Evolutionary conservation across 768 basidiomycete species (phyloP).

Genomic region (Termitomyces sp.): DNA sequence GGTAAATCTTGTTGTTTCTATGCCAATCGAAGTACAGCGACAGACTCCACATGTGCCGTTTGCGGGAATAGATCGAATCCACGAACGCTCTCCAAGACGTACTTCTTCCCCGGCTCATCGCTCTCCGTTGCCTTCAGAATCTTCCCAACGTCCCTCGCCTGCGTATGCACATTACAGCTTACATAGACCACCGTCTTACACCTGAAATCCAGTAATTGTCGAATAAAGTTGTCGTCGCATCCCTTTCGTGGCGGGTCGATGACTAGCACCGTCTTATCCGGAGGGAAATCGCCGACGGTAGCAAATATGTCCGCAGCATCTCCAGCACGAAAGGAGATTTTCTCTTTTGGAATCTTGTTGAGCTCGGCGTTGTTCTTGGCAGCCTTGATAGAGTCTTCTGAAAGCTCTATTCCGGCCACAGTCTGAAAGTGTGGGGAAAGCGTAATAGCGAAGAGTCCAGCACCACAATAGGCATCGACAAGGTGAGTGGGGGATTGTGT

Average conservation of each 20-base stretch:
- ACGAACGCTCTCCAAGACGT: slow-evolving; percentile 76
- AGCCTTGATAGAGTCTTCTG: slow-evolving; percentile 62
- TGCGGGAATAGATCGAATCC: slow-evolving; percentile 97
- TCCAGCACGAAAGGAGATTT: slow-evolving; percentile 71
- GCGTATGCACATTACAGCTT: slow-evolving; percentile 93
- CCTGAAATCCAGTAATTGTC: slow-evolving; percentile 71
- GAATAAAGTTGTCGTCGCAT: slow-evolving; percentile 75
- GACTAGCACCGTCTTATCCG: slow-evolving; percentile 61
- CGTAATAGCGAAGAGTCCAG: slow-evolving; percentile 83
- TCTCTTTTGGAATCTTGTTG: slow-evolving; percentile 53
- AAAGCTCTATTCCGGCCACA: slow-evolving; percentile 90
- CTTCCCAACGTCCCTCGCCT: slow-evolving; percentile 82
- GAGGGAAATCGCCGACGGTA: slow-evolving; percentile 61
- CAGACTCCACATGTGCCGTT: slow-evolving; percentile 89
- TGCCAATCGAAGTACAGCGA: slow-evolving; percentile 60
- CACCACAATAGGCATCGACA: slow-evolving; percentile 93
- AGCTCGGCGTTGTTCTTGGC: slow-evolving; percentile 65
- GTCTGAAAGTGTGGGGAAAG: slow-evolving; percentile 70
- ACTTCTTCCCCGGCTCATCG: slow-evolving; percentile 42
- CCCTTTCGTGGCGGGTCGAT: slow-evolving; percentile 96
- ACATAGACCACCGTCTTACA: slow-evolving; percentile 80
- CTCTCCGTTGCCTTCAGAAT: slow-evolving; percentile 48
- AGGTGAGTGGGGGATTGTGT: slow-evolving; percentile 64
- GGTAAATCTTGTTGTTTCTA: slow-evolving; percentile 7
- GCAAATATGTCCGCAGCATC: slow-evolving; percentile 87